Base-by-base conservation (phyloP, 768 basidiomycete species). In the Cubamyces lactineus region DNA sequence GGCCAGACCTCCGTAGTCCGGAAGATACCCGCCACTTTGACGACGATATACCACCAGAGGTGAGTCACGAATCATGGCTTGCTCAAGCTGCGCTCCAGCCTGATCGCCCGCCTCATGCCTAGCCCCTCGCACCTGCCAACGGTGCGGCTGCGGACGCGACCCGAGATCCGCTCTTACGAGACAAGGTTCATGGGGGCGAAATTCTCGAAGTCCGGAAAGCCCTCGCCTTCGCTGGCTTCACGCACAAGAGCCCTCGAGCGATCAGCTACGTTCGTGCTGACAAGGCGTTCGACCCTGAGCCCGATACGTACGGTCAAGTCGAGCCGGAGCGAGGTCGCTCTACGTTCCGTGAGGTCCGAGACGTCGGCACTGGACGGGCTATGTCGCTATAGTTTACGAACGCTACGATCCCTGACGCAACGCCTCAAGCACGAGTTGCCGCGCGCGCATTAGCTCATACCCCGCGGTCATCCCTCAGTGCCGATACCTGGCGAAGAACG, bases 21-120 rank as follows among this genome's bases (percentile, higher is more conserved):
- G 92, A 89, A 69, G 95, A 98, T 74, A 98, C 96, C 16, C 83
- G 86, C 63, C 96, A 99, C 75, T 98, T 99, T 66, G 96, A 98
- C 74, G 86, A 89, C 55, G 94, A 96, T 74, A 98, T 97, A 69
- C 92, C 92, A 21, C 79, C 90, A 40, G 92, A 96, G 86, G 94
- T 94, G 76, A 71, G 79, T 28, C 34, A 9, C 23, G 4, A 3
- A 12, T 28, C 2, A 8, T 30, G 12, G 12, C 30, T 34, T 23
- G 24, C n/a, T 38, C n/a, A 12, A 16, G 55, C 24, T 16, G 26
- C 30, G 53, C 11, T 51, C 42, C 48, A 24, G 49, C 23, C 19
- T 53, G 43, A 49, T 59, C 42, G 38, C 23, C 40, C 42, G 11
- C 23, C 21, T 23, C 48, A 34, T 39, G 23, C 19, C 12, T 50